phyloP scores from a whole-genome alignment of 1,139 yeast genomes.

The Pichia sp. region DNA sequence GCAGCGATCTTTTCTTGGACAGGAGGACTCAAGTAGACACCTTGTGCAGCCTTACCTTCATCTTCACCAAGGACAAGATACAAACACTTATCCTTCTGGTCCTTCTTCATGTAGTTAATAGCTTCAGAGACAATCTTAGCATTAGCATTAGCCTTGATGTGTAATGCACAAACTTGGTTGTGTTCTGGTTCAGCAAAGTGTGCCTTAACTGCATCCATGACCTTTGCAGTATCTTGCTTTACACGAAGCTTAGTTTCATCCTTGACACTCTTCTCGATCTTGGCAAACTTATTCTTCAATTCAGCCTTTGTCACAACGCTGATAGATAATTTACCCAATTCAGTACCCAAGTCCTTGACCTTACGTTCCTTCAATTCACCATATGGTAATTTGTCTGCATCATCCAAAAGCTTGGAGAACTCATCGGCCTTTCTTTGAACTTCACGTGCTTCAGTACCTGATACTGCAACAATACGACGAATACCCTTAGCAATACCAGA shows the following conservation, averaged over 20 bases:
- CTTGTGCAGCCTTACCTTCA: conserved; percentile 75
- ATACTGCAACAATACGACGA: conserved; percentile 95
- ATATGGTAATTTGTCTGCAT: conserved; percentile 47
- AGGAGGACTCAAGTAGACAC: conserved; percentile 75
- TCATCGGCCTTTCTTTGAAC: conserved; percentile 80
- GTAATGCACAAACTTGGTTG: conserved; percentile 54
- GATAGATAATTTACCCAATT: conserved; percentile 72
- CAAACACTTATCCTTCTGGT: conserved; percentile 66
- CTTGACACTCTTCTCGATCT: conserved; percentile 77
- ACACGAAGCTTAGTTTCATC: conserved; percentile 84
- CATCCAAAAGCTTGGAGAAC: conserved; percentile 53
- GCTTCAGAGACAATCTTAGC: conserved; percentile 96
- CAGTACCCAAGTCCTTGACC: conserved; percentile 78
- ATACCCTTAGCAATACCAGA: conserved; percentile 97
- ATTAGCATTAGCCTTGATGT: conserved; percentile 67
- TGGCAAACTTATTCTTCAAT: conserved; percentile 65
- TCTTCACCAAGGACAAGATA: conserved; percentile 70
- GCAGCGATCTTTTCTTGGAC: conserved; percentile 69
- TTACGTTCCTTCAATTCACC: conserved; percentile 70
- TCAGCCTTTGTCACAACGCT: conserved; percentile 76
- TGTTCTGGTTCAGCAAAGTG: conserved; percentile 51
- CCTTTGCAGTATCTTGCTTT: conserved; percentile 79
- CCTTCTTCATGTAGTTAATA: conserved; percentile 73
- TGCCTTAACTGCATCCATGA: conserved; percentile 68
- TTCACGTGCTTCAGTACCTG: conserved; percentile 84